These are phyloP conservation scores for Oropetium thomaeum DNA, from an alignment of 176 grass and related monocot species.

Conservation along the genomic window DNA sequence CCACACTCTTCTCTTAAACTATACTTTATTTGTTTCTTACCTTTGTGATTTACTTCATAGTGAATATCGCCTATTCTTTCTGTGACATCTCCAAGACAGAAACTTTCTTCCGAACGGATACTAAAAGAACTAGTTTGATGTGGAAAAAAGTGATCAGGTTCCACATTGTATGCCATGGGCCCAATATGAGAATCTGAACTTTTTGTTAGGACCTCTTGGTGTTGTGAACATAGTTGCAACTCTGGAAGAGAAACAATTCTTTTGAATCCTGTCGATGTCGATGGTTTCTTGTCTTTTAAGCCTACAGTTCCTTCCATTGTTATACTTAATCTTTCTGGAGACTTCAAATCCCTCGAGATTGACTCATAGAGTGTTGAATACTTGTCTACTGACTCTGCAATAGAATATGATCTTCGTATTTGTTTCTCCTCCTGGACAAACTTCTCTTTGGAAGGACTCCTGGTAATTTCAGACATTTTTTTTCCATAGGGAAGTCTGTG, in stretches of 20 bases:
- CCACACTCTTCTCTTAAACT: background rate
- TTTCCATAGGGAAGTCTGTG: constrained; percentile 64
- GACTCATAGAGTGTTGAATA: constrained; percentile 62
- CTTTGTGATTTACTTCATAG: constrained; percentile 27
- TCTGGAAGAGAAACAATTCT: constrained; percentile 75
- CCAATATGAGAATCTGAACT: constrained; percentile 22
- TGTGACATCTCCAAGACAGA: constrained; percentile 23
- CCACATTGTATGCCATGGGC: background rate
- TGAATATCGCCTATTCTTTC: constrained; percentile 31
- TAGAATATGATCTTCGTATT: constrained; percentile 60
- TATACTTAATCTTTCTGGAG: constrained; percentile 21
- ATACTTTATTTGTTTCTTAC: constrained; percentile 13
- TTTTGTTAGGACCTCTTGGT: constrained; percentile 25
- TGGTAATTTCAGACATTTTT: constrained; percentile 36
- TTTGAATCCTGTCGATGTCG: constrained; percentile 31
- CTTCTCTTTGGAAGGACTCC: constrained; percentile 28
- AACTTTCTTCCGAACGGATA: constrained; percentile 27
- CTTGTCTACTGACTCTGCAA: constrained; percentile 63
- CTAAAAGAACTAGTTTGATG: constrained; percentile 7
- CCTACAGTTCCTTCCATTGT: background rate
- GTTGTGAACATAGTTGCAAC: constrained; percentile 32
- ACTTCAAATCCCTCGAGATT: constrained; percentile 34
- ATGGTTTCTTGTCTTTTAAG: constrained; percentile 26
- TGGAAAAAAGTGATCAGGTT: constrained; percentile 28
- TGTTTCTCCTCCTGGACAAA: constrained; percentile 36